Percentiles rank a stretch among this genome's conserved stretches.
Conservation (phyloP, 345 rosid species). For the Camelina neglecta region DNA sequence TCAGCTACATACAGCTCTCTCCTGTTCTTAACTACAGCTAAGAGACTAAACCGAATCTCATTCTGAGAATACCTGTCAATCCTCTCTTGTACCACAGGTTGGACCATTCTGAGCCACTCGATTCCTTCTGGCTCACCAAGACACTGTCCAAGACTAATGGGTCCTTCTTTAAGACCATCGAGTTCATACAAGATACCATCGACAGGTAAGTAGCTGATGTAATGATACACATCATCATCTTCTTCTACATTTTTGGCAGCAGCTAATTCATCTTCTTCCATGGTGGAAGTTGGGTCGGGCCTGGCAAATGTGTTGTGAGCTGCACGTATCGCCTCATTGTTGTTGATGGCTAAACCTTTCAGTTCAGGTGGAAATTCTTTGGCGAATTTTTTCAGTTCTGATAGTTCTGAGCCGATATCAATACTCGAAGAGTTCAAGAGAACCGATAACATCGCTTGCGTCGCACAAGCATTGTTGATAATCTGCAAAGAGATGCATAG, state of each 20-base stretch:
- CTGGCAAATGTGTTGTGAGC: constrained; percentile 48
- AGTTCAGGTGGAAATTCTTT: constrained; percentile 48
- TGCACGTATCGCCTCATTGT: constrained; percentile 45
- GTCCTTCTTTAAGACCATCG: constrained; percentile 49
- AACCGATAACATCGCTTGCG: constrained; percentile 41
- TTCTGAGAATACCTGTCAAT: constrained; percentile 32
- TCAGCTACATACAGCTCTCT: constrained; percentile 45
- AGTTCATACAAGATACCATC: constrained; percentile 47
- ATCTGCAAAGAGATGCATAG: constrained; percentile 36
- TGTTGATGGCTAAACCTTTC: constrained; percentile 48
- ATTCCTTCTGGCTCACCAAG: constrained; percentile 36
- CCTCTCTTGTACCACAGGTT: constrained; percentile 44
- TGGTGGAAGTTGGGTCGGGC: constrained; percentile 35
- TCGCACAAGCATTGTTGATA: constrained; percentile 46
- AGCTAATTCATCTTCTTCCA: constrained; percentile 32
- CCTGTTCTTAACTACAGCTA: constrained; percentile 46
- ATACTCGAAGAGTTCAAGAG: constrained; percentile 45
- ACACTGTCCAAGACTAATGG: constrained; percentile 46
- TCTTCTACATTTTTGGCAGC: constrained; percentile 34
- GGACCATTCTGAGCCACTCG: constrained; percentile 45
- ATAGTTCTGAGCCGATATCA: constrained; percentile 40
- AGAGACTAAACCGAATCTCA: constrained; percentile 45
- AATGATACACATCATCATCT: constrained; percentile 45
- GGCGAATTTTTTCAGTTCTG: constrained; percentile 42
- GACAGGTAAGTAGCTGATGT: constrained; percentile 46